Conservation (phyloP, 139 green algal species). For the Coccomyxa sp. region DNA sequence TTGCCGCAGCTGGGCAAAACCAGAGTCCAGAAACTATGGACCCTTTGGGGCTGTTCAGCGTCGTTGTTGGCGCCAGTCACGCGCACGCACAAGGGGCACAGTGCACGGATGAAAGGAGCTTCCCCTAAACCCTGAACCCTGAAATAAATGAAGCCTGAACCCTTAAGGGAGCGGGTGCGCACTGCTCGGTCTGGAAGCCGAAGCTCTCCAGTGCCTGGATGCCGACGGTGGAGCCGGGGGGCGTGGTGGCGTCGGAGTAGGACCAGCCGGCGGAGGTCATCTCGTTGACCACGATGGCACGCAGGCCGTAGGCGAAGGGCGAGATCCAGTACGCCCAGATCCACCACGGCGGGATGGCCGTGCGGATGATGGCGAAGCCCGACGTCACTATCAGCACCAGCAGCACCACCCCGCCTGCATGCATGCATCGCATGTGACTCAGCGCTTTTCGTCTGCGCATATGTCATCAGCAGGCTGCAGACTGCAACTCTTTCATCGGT, state of each 20-base stretch:
- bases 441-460: neutral
- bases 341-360: slow-evolving; percentile 30
- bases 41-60: too few relatives aligned
- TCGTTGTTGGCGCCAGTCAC: too few relatives aligned
- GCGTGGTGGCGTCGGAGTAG: neutral
- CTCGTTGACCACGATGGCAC: slow-evolving; percentile 61
- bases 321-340: slow-evolving; percentile 58
- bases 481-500: too few relatives aligned
- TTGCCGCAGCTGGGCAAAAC: too few relatives aligned
- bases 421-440: neutral
- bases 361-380: slow-evolving; percentile 65
- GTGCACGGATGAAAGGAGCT: too few relatives aligned
- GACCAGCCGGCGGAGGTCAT: slow-evolving; percentile 45
- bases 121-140: too few relatives aligned
- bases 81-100: too few relatives aligned
- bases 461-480: too few relatives aligned
- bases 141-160: too few relatives aligned
- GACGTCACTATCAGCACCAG: slow-evolving; percentile 62
- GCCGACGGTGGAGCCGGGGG: slow-evolving; percentile 18
- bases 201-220: slow-evolving; percentile 42
- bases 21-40: too few relatives aligned
- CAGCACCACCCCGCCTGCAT: slow-evolving; percentile 18
- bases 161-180: too few relatives aligned
- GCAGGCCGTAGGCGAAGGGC: slow-evolving; percentile 53
- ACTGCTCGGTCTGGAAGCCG: slow-evolving; percentile 41